Evolutionary conservation across 2,329 filamentous ascomycete genomes (phyloP).

Genomic region (Stromatinia cepivora): DNA sequence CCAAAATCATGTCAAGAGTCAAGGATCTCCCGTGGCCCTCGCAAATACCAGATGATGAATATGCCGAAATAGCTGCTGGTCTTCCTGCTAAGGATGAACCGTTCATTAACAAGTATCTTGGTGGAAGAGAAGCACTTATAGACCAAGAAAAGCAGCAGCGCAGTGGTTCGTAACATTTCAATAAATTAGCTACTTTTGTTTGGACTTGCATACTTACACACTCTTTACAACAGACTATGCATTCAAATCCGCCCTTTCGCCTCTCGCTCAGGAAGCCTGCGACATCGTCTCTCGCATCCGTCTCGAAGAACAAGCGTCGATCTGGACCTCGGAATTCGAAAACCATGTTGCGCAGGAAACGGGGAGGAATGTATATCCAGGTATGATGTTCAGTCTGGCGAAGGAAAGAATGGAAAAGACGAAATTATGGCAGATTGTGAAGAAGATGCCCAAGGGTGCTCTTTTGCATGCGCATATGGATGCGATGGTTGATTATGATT

Average conservation of each 20-base stretch:
- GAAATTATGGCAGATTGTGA: constrained; percentile 80
- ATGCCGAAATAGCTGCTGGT: constrained; percentile 57
- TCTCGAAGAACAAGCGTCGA: constrained; percentile 68
- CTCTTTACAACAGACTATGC: constrained; percentile 54
- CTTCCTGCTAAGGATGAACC: constrained; percentile 63
- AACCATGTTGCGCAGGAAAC: constrained; percentile 63
- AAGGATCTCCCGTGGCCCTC: constrained; percentile 38
- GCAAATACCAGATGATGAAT: constrained; percentile 52
- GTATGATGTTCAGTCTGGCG: constrained; percentile 90
- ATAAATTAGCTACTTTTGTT: constrained; percentile 24
- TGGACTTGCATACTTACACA: constrained; percentile 35
- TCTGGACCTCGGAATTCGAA: constrained; percentile 76
- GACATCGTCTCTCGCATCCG: constrained; percentile 79
- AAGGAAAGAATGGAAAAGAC: constrained; percentile 85
- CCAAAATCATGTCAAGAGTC: constrained; percentile 33
- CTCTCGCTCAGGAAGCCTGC: constrained; percentile 74
- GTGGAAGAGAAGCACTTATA: constrained; percentile 74
- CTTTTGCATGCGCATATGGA: constrained; percentile 86
- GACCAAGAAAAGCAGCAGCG: constrained; percentile 78
- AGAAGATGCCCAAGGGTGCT: constrained; percentile 84
- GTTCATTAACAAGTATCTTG: constrained; percentile 79
- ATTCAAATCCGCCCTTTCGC: constrained; percentile 74
- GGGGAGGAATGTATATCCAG: constrained; percentile 72
- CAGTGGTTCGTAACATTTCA: constrained; percentile 58
- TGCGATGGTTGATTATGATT: constrained; percentile 87